Evolutionary conservation across 163 green algal genomes (phyloP), one percentile per base, ranked within the genome.

Genomic region (Scenedesmus sp.): DNA sequence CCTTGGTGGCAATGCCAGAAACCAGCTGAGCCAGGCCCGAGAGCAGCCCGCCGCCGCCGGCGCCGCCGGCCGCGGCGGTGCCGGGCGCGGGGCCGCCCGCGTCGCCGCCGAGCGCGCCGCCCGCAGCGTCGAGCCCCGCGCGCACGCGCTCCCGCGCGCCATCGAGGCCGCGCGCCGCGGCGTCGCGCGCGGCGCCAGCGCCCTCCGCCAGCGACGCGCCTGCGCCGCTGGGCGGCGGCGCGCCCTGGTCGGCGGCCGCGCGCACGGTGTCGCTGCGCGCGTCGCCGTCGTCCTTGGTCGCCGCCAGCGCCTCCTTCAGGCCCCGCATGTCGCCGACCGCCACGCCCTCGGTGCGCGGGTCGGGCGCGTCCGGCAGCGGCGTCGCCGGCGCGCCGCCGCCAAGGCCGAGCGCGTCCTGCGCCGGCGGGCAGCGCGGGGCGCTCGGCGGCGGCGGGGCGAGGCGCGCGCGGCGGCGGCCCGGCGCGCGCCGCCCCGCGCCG

Each of bases 1-100:
- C 71, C 58, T 80, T 80, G 44, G 36, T 80, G 31, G 71, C 71
- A 71, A 80, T 80, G 10, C 51, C 56, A 7, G 28, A 47, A 42
- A 80, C 71, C 9, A 80, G 7, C 13, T 34, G n/a, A 1, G 71
- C 71, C 17, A 80, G 45, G 11, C 58, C 26, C 7, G 11, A 2
- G 2, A 80, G 60, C 6, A 80, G 33, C 18, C 71, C 71, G 14
- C 60, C 60, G 11, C 66, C 66, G 11, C 20, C 50, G 33, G 42
- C 71, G 15, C 47, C 58, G 11, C 44, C 51, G 13, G 36, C 58
- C 14, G 56, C 39, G 34, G n/a, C 57, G 34, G 44, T 53, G 47
- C 29, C 56, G 31, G 18, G 10, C 7, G 66, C 56, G 22, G 28
- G 24, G 2, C 34, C 31, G 29, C 71, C n/a, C 6, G 29, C 42